Conservation (phyloP, 768 basidiomycete species). For the Trametes sanguinea region DNA sequence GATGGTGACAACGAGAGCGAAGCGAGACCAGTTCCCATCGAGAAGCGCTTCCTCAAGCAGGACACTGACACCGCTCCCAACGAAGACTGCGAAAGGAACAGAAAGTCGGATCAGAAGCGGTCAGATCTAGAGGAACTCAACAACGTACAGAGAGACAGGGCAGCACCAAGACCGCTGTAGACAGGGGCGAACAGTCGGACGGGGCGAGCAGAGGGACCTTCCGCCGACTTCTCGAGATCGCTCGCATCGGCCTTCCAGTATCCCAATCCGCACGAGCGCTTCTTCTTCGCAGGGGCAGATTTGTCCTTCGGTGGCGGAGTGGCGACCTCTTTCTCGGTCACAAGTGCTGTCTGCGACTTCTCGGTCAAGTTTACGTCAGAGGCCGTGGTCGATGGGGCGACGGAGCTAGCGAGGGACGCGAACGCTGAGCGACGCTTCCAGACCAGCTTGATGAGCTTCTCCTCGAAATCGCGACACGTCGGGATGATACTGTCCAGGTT, state of each 20-base stretch:
- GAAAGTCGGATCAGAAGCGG: not conserved
- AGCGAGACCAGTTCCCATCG: slow-evolving; percentile 63
- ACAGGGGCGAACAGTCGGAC: slow-evolving; percentile 69
- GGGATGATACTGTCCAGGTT: slow-evolving; percentile 79
- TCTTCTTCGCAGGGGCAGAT: slow-evolving; percentile 23
- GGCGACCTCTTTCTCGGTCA: slow-evolving; percentile 26
- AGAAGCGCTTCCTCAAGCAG: slow-evolving; percentile 68
- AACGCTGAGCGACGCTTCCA: slow-evolving; percentile 55
- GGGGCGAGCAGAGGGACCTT: slow-evolving; percentile 35
- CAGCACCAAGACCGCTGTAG: slow-evolving; percentile 71
- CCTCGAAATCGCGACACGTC: slow-evolving; percentile 70
- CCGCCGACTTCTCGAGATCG: slow-evolving; percentile 55
- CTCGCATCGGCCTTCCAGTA: slow-evolving; percentile 33
- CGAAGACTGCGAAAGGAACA: slow-evolving; percentile 52
- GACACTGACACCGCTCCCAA: slow-evolving; percentile 58
- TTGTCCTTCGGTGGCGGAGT: slow-evolving; percentile 22
- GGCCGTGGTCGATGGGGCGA: slow-evolving; percentile 46
- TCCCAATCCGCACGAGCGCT: slow-evolving; percentile 29
- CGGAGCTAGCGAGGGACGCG: slow-evolving; percentile 38
- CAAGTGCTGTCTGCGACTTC: slow-evolving; percentile 36
- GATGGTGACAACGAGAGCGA: slow-evolving; percentile 61
- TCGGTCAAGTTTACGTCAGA: slow-evolving; percentile 57
- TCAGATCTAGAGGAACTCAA: not conserved
- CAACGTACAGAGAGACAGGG: slow-evolving; percentile 61
- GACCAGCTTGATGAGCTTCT: slow-evolving; percentile 78